These are phyloP conservation scores for Coemansia sp. DNA, from an alignment of 371 early-diverging fungal genomes.

Conservation along the genomic window DNA sequence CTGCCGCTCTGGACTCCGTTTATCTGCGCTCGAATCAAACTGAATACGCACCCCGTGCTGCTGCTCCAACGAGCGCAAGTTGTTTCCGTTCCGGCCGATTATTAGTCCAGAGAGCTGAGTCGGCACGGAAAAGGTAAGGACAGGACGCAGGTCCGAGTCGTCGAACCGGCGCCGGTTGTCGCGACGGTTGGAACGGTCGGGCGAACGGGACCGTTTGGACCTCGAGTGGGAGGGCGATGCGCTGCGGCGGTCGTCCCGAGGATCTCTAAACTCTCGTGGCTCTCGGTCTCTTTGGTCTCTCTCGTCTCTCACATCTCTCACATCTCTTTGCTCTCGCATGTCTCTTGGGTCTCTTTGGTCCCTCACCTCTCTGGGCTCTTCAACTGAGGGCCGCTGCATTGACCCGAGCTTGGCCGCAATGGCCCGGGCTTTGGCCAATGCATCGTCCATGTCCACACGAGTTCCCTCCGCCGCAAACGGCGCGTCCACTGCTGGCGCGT, in stretches of 20 bases:
- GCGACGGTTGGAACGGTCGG: slow-evolving; percentile 36
- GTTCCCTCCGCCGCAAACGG: neutral
- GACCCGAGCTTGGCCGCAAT: slow-evolving; percentile 76
- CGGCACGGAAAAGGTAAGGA: slow-evolving; percentile 63
- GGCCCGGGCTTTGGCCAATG: slow-evolving; percentile 79
- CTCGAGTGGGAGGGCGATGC: slow-evolving; percentile 27
- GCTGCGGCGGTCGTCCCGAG: slow-evolving; percentile 32
- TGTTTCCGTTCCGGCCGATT: slow-evolving; percentile 84
- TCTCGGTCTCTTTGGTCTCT: neutral
- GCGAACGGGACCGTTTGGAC: slow-evolving; percentile 36
- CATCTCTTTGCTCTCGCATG: neutral
- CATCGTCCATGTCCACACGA: slow-evolving; percentile 63
- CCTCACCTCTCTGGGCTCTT: neutral
- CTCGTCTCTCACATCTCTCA: neutral
- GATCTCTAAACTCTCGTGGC: neutral
- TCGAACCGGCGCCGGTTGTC: slow-evolving; percentile 43
- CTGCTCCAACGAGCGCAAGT: slow-evolving; percentile 74
- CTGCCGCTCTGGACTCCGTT: slow-evolving; percentile 59
- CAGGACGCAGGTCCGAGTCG: slow-evolving; percentile 3
- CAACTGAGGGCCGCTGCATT: slow-evolving; percentile 19
- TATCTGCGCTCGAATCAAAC: slow-evolving; percentile 37
- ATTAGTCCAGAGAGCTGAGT: slow-evolving; percentile 76
- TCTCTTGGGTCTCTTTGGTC: neutral
- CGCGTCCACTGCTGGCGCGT: neutral
- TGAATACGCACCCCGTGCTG: slow-evolving; percentile 43